Percentiles rank a stretch among this genome's conserved stretches.
Conservation (phyloP, 2,329 filamentous ascomycete genomes). For the Cephalotrichum gorgonifer region DNA sequence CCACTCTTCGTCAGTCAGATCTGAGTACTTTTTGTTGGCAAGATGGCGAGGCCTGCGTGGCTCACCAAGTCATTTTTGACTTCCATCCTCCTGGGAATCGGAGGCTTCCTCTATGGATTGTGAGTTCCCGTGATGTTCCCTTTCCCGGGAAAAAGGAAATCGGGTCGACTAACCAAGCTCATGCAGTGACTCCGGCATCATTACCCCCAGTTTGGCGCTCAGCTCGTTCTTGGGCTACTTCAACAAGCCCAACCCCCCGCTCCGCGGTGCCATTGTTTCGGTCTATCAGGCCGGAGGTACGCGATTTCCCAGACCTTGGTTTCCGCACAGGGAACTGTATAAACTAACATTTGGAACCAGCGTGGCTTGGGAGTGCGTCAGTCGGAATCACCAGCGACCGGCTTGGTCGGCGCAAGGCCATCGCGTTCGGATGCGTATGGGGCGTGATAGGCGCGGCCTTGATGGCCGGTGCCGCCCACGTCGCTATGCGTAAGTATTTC, state of each 20-base stretch:
- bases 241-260: constrained; percentile 19
- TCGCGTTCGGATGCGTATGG: constrained; percentile 28
- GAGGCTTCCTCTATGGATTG: constrained; percentile 29
- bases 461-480: constrained; percentile 28
- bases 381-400: constrained; percentile 26
- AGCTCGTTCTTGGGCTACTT: constrained; percentile 24
- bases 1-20: no score
- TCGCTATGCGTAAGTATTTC: constrained; percentile 24
- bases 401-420: constrained; percentile 25
- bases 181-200: constrained; percentile 28
- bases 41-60: constrained; percentile 18
- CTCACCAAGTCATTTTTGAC: constrained; percentile 27
- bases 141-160: background rate
- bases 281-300: constrained; percentile 27
- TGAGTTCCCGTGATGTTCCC: constrained; percentile 9
- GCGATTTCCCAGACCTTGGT: background rate
- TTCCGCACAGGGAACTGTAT: no score
- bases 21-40: no score
- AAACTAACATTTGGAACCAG: constrained; percentile 10
- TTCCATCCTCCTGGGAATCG: constrained; percentile 26
- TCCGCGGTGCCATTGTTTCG: constrained; percentile 27
- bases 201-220: constrained; percentile 27
- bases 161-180: background rate
- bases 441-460: constrained; percentile 25
- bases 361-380: constrained; percentile 28